Evolutionary conservation across 805 yeast species (phyloP).

Genomic region (Cyberlindnera petersonii): DNA sequence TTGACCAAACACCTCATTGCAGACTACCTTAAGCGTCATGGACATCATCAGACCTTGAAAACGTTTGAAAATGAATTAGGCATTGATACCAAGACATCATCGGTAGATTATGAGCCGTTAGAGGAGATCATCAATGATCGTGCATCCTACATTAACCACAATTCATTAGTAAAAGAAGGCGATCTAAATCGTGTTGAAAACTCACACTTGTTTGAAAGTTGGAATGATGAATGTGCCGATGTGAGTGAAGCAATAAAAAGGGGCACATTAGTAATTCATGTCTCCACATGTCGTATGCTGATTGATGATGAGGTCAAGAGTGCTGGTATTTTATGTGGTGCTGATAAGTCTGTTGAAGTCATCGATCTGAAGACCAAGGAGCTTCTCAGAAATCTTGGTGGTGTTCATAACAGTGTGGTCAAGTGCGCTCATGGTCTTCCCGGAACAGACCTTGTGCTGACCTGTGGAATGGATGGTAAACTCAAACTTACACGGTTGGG

Average conservation of each 20-base stretch:
- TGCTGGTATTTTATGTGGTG: conserved; percentile 16
- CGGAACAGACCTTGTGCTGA: conserved; percentile 28
- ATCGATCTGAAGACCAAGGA: conserved; percentile 15
- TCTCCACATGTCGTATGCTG: conserved; percentile 21
- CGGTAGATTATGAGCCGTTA: conserved; percentile 31
- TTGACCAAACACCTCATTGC: conserved; percentile 44
- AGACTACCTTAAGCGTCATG: conserved; percentile 51
- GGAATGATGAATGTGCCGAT: neutral
- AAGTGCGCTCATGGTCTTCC: conserved; percentile 34
- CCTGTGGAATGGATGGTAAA: conserved; percentile 54
- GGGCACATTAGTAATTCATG: conserved; percentile 22
- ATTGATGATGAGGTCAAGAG: conserved; percentile 11
- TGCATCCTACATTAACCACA: conserved; percentile 27
- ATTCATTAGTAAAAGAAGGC: conserved; percentile 1
- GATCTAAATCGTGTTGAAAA: conserved; percentile 10
- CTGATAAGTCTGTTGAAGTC: conserved; percentile 19
- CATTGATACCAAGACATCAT: conserved; percentile 1
- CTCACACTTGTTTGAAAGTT: conserved; percentile 5
- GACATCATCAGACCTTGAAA: conserved; percentile 42
- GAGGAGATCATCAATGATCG: conserved; percentile 39
- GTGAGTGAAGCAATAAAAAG: neutral
- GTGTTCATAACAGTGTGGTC: conserved; percentile 26
- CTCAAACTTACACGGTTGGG: conserved; percentile 27
- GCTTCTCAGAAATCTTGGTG: conserved; percentile 4
- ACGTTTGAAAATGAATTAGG: conserved; percentile 35